phyloP scores from a whole-genome alignment of 768 basidiomycete genomes.

The Psilocybe sp. region DNA sequence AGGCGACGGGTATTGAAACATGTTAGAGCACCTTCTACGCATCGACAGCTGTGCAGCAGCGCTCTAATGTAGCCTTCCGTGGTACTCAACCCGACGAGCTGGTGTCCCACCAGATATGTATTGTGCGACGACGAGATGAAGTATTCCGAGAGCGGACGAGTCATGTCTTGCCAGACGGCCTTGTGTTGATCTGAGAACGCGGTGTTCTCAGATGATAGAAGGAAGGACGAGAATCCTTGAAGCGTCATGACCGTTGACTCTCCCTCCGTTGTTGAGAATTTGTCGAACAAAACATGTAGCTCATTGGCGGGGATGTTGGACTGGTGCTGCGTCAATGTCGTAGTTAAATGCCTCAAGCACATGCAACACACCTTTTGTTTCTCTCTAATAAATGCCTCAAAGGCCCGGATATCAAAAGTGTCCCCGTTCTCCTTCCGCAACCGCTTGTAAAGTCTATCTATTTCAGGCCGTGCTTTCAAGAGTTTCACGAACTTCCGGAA shows the following conservation, averaged over 20 bases:
- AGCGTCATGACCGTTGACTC: slow-evolving; percentile 37
- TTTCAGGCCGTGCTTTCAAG: slow-evolving; percentile 80
- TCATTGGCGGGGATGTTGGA: slow-evolving; percentile 33
- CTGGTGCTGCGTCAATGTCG: slow-evolving; percentile 19
- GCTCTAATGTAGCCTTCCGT: slow-evolving; percentile 93
- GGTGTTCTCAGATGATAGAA: slow-evolving; percentile 78
- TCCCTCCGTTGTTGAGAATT: slow-evolving; percentile 23
- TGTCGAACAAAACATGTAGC: slow-evolving; percentile 35
- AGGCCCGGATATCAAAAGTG: slow-evolving; percentile 37
- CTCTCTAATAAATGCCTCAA: slow-evolving; percentile 45
- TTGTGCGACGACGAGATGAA: slow-evolving; percentile 93
- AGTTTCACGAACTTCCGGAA: slow-evolving; percentile 85
- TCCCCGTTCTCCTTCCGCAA: slow-evolving; percentile 29
- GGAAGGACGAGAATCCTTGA: slow-evolving; percentile 74
- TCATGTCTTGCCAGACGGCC: slow-evolving; percentile 79
- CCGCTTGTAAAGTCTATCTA: slow-evolving; percentile 61
- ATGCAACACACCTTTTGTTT: slow-evolving; percentile 36
- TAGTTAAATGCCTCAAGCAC: not conserved
- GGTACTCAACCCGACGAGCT: slow-evolving; percentile 84
- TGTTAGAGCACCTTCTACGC: slow-evolving; percentile 69
- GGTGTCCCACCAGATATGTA: slow-evolving; percentile 85
- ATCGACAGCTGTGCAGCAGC: slow-evolving; percentile 85
- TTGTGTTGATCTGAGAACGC: slow-evolving; percentile 42
- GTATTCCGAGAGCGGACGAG: slow-evolving; percentile 82
- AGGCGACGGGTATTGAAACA: not conserved